Conservation (phyloP, 345 rosid species). For the Brassica juncea region DNA sequence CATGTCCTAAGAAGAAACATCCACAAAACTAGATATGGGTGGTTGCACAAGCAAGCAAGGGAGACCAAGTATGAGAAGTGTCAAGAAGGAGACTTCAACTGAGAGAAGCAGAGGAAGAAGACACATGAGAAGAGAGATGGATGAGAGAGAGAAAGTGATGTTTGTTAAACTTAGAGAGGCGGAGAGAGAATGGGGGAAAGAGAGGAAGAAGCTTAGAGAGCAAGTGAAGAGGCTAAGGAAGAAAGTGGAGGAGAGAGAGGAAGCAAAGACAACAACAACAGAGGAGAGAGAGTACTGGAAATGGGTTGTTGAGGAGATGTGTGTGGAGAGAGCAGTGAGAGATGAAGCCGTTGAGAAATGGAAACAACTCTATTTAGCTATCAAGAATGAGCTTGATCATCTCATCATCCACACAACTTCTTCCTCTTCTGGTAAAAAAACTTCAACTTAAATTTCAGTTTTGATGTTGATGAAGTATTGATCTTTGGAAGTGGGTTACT, state of each 20-base stretch:
- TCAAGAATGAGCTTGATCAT: conserved; percentile 83
- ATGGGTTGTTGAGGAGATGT: conserved; percentile 55
- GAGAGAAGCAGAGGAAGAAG: conserved; percentile 39
- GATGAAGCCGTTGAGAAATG: conserved; percentile 84
- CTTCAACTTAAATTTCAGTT: not conserved
- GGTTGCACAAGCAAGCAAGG: conserved; percentile 43
- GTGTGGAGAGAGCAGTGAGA: conserved; percentile 64
- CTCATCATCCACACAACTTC: conserved; percentile 65
- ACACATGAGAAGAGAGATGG: conserved; percentile 42
- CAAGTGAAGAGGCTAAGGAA: conserved; percentile 51
- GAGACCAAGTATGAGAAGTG: conserved; percentile 13
- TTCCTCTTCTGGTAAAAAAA: conserved; percentile 41
- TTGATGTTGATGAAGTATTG: not conserved
- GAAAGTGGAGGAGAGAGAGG: conserved; percentile 48
- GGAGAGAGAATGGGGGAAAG: conserved; percentile 54
- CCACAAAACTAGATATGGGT: conserved; percentile 28
- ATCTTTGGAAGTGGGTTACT: conserved; percentile 14
- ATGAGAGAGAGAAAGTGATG: conserved; percentile 48
- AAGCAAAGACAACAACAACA: conserved; percentile 39
- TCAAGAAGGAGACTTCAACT: conserved; percentile 28
- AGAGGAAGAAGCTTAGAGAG: conserved; percentile 54
- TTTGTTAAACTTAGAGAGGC: conserved; percentile 47
- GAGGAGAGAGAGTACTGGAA: conserved; percentile 47
- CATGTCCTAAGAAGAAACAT: conserved; percentile 3
- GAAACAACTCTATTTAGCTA: conserved; percentile 83